phyloP scores from a whole-genome alignment of 2,329 filamentous ascomycete species.

The Dryadomyces quercivorus region DNA sequence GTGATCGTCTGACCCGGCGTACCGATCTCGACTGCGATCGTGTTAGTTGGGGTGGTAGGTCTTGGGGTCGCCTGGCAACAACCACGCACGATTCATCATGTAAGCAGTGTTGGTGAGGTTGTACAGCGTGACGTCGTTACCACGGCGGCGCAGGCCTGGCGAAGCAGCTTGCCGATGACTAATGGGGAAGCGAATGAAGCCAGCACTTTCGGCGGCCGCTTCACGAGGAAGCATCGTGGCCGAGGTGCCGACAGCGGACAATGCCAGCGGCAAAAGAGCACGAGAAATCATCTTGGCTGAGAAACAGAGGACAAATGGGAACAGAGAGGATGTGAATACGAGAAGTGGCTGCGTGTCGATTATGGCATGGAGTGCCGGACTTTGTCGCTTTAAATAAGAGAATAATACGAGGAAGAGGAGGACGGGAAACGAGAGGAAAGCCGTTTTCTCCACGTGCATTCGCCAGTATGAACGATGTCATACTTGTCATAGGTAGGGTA shows the following conservation, averaged over 20 bases:
- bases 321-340: background rate
- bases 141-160: background rate
- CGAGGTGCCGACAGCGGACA: slow-evolving; percentile 5
- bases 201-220: background rate
- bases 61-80: background rate
- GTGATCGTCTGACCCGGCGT: slow-evolving; percentile 34
- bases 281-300: background rate
- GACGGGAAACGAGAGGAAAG: too few relatives aligned
- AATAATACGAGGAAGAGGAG: too few relatives aligned
- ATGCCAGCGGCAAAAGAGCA: slow-evolving; percentile 5
- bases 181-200: slow-evolving; percentile 4
- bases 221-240: slow-evolving; percentile 3
- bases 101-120: slow-evolving; percentile 11
- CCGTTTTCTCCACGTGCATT: too few relatives aligned
- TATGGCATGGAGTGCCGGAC: too few relatives aligned
- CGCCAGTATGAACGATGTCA: too few relatives aligned
- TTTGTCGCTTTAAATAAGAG: too few relatives aligned
- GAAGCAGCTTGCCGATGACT: background rate
- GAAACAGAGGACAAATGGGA: background rate
- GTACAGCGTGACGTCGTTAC: slow-evolving; percentile 6
- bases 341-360: too few relatives aligned
- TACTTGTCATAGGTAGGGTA: too few relatives aligned
- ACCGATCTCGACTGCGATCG: slow-evolving; percentile 28
- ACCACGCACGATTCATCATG: slow-evolving; percentile 8
- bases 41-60: background rate